Percentiles rank a stretch among this genome's conserved stretches.
These are phyloP conservation scores for Leccinum boreale DNA, from an alignment of 768 basidiomycete species.

Conservation along the genomic window DNA sequence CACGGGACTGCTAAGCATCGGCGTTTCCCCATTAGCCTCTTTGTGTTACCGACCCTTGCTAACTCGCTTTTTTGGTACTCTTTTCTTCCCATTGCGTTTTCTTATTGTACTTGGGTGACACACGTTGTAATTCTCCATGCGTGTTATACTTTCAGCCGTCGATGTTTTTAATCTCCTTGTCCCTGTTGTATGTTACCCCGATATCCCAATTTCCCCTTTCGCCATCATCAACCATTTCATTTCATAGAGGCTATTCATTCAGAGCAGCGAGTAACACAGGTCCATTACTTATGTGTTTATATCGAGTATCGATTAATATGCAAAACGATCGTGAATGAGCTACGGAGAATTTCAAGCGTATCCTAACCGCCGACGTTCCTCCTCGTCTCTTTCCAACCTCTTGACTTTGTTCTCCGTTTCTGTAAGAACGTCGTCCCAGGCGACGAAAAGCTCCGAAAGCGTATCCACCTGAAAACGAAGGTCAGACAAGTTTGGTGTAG, in stretches of 20 bases:
- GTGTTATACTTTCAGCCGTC: conserved; percentile 5
- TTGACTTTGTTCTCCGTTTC: conserved; percentile 60
- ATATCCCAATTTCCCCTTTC: conserved; percentile 7
- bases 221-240: conserved; percentile 5
- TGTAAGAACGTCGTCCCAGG: conserved; percentile 77
- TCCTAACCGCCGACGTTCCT: conserved; percentile 60
- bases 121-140: conserved; percentile 23
- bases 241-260: conserved; percentile 4
- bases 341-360: conserved; percentile 37
- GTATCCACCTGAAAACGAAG: conserved; percentile 60
- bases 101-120: conserved; percentile 19
- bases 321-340: not conserved
- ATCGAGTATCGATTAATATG: conserved; percentile 14
- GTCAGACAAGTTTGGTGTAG: not conserved
- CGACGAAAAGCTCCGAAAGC: conserved; percentile 79
- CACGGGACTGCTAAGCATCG: conserved; percentile 49
- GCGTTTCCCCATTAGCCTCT: not conserved
- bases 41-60: conserved; percentile 2
- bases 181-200: conserved; percentile 21
- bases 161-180: conserved; percentile 14
- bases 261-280: conserved; percentile 16
- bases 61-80: conserved; percentile 8
- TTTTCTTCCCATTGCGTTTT: conserved; percentile 6
- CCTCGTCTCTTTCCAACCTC: conserved; percentile 57
- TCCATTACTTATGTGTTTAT: conserved; percentile 20